phyloP scores from a whole-genome alignment of 2,329 filamentous ascomycete genomes.

The Elsinoe necatrix region DNA sequence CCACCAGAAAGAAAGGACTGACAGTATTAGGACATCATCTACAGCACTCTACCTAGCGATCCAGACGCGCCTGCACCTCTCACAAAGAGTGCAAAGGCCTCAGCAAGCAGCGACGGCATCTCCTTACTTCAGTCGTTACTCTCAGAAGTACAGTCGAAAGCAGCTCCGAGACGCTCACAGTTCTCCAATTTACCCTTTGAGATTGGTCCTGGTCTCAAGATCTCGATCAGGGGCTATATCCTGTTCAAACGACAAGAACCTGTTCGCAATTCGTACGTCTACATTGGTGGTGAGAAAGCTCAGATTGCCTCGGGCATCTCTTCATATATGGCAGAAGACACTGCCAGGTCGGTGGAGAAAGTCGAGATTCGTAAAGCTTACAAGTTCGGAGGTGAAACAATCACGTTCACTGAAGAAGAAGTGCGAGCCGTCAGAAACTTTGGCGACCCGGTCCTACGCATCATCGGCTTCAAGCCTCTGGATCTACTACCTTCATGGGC shows the following conservation, averaged over 20 bases:
- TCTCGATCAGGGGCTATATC: conserved; percentile 90
- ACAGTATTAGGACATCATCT: conserved; percentile 68
- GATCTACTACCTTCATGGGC: conserved; percentile 72
- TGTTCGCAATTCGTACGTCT: conserved; percentile 77
- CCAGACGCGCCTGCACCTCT: conserved; percentile 57
- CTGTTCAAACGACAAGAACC: conserved; percentile 76
- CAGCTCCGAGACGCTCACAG: conserved; percentile 72
- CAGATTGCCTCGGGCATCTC: conserved; percentile 72
- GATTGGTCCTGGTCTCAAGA: conserved; percentile 71
- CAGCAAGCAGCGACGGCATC: conserved; percentile 65
- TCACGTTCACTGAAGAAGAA: conserved; percentile 80
- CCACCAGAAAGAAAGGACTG: conserved; percentile 22
- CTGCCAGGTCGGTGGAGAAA: conserved; percentile 66
- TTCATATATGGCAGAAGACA: conserved; percentile 68
- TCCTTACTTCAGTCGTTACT: conserved; percentile 70
- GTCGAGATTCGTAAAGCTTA: conserved; percentile 82
- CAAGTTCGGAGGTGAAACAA: conserved; percentile 87
- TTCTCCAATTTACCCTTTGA: conserved; percentile 86
- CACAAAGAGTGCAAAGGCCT: conserved; percentile 48
- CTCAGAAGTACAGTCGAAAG: conserved; percentile 83
- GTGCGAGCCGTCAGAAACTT: conserved; percentile 69
- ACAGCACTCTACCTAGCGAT: conserved; percentile 61
- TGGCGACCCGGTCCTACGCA: conserved; percentile 71
- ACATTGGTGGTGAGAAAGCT: conserved; percentile 73
- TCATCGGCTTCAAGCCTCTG: conserved; percentile 88